Base-by-base conservation (phyloP, 208 protist species). In the Angomonas ambiguus region DNA sequence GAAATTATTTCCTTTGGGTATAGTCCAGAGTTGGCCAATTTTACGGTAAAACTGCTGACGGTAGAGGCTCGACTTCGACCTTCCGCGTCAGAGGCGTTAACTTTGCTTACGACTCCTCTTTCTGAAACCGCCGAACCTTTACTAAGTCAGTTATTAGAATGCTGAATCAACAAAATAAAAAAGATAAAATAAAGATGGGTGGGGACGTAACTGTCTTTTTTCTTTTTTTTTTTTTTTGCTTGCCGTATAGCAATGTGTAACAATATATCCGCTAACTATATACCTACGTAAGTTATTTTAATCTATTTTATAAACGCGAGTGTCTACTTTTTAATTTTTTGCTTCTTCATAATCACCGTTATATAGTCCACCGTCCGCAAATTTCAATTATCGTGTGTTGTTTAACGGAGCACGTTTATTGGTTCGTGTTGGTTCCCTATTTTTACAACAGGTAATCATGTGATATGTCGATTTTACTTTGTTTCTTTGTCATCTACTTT, bases 1-100 rank as follows among this genome's bases (percentile, higher is more conserved):
- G 82, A 88, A 67, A 48, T 88, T 35, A 70, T 69, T 35, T 31
- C 69, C n/a, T 77, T 77, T 66, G 82, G 77, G 18, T 88, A 88
- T 71, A 84, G 78, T 48, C 32, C 62, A 20, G 6, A 5, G 1
- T 88, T 93, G 51, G 89, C 82, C 13, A 86, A 70, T 58, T 95
- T 95, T 64, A 80, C 93, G 2, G 71, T 91, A 4, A 92, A 79
- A 33, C 72, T 95, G 45, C 77, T 95, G 0, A 81, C 84, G 34
- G 77, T 88, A 1, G 75, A 93, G 30, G 76, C 80, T 2, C 62
- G 28, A 2, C 88, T 87, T 70, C 77, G 89, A 41, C 86, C 84
- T 18, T 85, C 82, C 2, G 89, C 89, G 42, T 62, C 71, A 59
- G 72, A 83, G 76, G 82, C 71, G 2, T 18, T 59, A 30, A 30